Percentiles rank a stretch among this genome's conserved stretches.
Conservation (phyloP, 805 yeast species). For the Yarrowia sp. region DNA sequence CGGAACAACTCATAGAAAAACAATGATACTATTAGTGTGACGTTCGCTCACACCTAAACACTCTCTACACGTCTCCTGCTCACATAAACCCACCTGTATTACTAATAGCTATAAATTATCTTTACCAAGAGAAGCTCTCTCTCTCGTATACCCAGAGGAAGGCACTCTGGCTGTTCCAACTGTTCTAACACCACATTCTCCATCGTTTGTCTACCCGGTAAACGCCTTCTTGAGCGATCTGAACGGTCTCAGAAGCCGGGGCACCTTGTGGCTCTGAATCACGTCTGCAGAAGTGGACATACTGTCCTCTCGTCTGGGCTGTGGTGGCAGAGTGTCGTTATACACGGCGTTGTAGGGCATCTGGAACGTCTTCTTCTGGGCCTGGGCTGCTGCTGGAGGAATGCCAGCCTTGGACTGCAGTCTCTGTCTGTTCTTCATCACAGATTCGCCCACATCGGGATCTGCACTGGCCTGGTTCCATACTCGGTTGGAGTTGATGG, state of each 20-base stretch:
- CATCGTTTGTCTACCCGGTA: not conserved
- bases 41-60: too few relatives aligned
- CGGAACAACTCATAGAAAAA: too few relatives aligned
- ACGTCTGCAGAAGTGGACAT: constrained; percentile 12
- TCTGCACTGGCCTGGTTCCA: constrained; percentile 30
- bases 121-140: not conserved
- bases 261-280: constrained; percentile 33
- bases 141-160: constrained; percentile 1
- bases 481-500: constrained; percentile 34
- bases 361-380: constrained; percentile 13
- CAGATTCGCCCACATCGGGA: constrained; percentile 22
- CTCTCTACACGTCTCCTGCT: too few relatives aligned
- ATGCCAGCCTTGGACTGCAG: constrained; percentile 8
- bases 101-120: constrained; percentile 16
- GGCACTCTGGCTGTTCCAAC: not conserved
- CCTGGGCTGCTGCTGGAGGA: not conserved
- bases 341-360: constrained; percentile 31
- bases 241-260: constrained; percentile 20
- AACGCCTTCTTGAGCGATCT: constrained; percentile 25
- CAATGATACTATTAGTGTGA: too few relatives aligned
- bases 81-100: too few relatives aligned
- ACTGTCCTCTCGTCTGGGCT: constrained; percentile 11
- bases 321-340: constrained; percentile 10
- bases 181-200: too few relatives aligned
- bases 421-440: constrained; percentile 19